Base-by-base conservation (phyloP, 2,329 filamentous ascomycete genomes). In the Colletotrichum aenigma region DNA sequence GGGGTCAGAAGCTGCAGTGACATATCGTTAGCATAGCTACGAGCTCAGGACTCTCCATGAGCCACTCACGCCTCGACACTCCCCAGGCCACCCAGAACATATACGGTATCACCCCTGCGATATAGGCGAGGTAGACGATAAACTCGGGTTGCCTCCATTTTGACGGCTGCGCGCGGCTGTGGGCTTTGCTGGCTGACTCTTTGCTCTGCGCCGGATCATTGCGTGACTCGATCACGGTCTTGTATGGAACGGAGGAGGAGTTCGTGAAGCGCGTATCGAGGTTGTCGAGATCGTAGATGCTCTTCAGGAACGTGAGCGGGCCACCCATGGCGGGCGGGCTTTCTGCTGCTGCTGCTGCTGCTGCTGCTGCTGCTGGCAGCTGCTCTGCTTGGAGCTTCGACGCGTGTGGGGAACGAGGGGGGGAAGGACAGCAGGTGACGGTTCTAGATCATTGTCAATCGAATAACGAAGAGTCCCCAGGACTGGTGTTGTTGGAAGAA, bases 71-170 rank as follows among this genome's bases (percentile, higher is more conserved):
- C 85, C 93, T 91, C 28, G 97, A 99, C 61, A 98, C 95, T 85
- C 95, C 91, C 79, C 96, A 94, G 12, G 94, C 93, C n/a, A 93
- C 89, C 88, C 95, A 98, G 85, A 98, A 95, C 96, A 99, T 99
- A 80, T 93, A 90, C 10, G 95, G 95, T 30, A 98, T 89, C 71
- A 88, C 89, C 7, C 91, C 82, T 34, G 89, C 77, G 79, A 98
- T 91, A 78, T 95, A 85, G 24, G 94, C 64, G 79, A 93, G 94
- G 87, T 99, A 98, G 70, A 96, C 79, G 82, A 92, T 94, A 86
- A 97, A 98, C 85, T 99, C 97, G 4, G 90, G 89, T 0, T 96
- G 97, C 28, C 89, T 91, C 96, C 96, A 99, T 92, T 91, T 94
- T 58, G 96, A 90, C 43, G 92, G 91, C 76, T 90, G 88, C 71